Percentiles rank a stretch among this genome's conserved stretches.
phyloP scores from a whole-genome alignment of 2,329 filamentous ascomycete genomes.

The Colletotrichum tabaci region DNA sequence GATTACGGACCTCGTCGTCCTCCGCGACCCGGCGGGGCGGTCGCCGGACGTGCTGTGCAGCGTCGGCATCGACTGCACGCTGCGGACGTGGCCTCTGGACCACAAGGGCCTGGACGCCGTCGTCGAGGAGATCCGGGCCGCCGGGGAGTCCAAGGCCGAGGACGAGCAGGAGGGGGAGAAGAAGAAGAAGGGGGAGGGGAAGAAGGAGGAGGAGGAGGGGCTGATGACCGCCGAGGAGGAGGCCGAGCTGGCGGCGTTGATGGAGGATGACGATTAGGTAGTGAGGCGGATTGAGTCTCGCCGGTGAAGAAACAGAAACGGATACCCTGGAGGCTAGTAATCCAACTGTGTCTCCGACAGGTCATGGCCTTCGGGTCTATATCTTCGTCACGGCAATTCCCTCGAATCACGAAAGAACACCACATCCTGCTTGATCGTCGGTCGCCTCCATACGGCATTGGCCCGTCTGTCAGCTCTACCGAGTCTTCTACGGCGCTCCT shows the following conservation, averaged over 20 bases:
- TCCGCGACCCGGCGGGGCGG: constrained; percentile 58
- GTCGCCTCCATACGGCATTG: not conserved
- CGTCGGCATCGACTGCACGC: constrained; percentile 90
- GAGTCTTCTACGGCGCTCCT: not conserved
- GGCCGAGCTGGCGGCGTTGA: constrained; percentile 89
- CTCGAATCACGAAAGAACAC: not conserved
- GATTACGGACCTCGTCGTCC: constrained; percentile 83
- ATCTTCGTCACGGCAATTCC: too few species aligned
- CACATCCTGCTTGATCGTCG: not conserved
- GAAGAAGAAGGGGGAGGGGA: constrained; percentile 61
- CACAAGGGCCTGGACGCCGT: constrained; percentile 69
- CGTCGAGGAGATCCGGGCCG: constrained; percentile 61
- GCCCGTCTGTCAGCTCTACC: not conserved
- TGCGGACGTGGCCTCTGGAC: constrained; percentile 85
- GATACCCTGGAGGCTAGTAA: too few species aligned
- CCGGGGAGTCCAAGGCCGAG: constrained; percentile 63
- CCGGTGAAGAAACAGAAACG: not conserved
- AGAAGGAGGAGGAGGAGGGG: constrained; percentile 63
- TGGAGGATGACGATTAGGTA: constrained; percentile 79
- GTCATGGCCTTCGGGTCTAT: not conserved
- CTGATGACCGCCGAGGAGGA: constrained; percentile 91
- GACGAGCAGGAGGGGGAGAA: constrained; percentile 68
- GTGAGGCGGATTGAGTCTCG: not conserved
- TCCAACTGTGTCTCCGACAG: not conserved
- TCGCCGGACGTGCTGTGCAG: constrained; percentile 74